phyloP scores from a whole-genome alignment of 768 basidiomycete species.

The Hypholoma sublateritium region DNA sequence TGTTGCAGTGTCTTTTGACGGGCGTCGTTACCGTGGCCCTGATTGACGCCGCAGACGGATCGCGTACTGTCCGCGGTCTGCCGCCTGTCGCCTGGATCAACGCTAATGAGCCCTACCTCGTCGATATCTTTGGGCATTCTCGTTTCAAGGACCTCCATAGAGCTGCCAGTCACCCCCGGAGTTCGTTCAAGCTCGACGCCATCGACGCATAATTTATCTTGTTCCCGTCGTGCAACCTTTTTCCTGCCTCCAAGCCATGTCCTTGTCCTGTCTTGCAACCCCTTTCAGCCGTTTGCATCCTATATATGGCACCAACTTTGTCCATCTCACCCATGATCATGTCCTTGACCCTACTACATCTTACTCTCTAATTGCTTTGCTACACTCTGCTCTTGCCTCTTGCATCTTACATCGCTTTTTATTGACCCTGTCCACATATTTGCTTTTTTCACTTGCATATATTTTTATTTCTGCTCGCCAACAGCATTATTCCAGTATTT shows the following conservation, averaged over 20 bases:
- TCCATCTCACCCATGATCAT: constrained; percentile 3
- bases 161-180: constrained; percentile 69
- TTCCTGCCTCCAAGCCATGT: not conserved
- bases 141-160: constrained; percentile 73
- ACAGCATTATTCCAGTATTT: constrained; percentile 23
- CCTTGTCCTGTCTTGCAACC: not conserved
- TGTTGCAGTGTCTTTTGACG: constrained; percentile 72
- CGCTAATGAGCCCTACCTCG: constrained; percentile 63
- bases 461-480: constrained; percentile 20
- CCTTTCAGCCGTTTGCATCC: constrained; percentile 1
- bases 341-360: constrained; percentile 7
- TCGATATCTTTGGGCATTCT: constrained; percentile 70
- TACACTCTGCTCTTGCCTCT: constrained; percentile 33
- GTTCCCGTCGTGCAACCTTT: not conserved
- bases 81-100: constrained; percentile 79
- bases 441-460: constrained; percentile 20
- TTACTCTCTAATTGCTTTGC: constrained; percentile 33
- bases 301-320: not conserved
- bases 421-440: constrained; percentile 19
- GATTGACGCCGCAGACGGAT: constrained; percentile 76
- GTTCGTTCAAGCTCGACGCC: constrained; percentile 75
- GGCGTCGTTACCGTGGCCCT: constrained; percentile 71
- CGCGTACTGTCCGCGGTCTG: constrained; percentile 71
- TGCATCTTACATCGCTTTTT: constrained; percentile 22
- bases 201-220: constrained; percentile 31